These are phyloP conservation scores for Clonostachys sp. DNA, from an alignment of 2,329 filamentous ascomycete genomes.

Conservation along the genomic window DNA sequence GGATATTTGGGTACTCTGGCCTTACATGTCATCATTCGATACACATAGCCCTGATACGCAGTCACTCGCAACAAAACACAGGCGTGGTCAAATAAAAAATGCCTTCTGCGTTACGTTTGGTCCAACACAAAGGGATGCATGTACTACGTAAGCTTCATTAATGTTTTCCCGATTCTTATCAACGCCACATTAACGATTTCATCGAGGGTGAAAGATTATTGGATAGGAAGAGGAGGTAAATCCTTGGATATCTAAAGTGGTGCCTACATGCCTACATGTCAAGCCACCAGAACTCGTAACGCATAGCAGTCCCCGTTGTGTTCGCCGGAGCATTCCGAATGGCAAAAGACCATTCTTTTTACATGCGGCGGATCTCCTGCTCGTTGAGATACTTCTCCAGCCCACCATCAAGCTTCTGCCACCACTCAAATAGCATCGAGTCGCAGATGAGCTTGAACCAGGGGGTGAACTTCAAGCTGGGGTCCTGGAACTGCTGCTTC, in stretches of 20 bases:
- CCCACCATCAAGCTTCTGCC: conserved; percentile 76
- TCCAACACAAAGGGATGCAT: neutral
- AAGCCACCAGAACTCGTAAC: too few relatives aligned
- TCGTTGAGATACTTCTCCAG: conserved; percentile 85
- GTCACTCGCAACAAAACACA: too few relatives aligned
- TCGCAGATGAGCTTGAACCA: conserved; percentile 99
- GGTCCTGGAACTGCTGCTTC: conserved; percentile 79
- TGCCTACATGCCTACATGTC: neutral
- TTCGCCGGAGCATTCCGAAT: too few relatives aligned
- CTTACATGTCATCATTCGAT: too few relatives aligned
- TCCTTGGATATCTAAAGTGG: neutral
- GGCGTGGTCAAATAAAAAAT: too few relatives aligned
- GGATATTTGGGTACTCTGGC: neutral
- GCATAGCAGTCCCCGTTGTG: too few relatives aligned
- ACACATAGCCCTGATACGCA: too few relatives aligned
- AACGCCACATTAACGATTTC: neutral
- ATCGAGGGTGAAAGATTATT: neutral
- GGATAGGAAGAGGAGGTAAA: neutral
- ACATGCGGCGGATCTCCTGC: conserved; percentile 83
- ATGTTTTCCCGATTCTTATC: neutral
- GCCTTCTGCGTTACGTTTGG: too few relatives aligned
- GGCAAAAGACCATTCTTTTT: neutral
- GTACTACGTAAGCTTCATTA: neutral
- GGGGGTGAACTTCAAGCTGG: conserved; percentile 81
- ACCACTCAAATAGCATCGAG: conserved; percentile 97